A percentile compares a stretch with the other conserved stretches of the same genome.
phyloP scores from a whole-genome alignment of 495 filamentous ascomycete species.

The Melanomma pulvis-pyrius region DNA sequence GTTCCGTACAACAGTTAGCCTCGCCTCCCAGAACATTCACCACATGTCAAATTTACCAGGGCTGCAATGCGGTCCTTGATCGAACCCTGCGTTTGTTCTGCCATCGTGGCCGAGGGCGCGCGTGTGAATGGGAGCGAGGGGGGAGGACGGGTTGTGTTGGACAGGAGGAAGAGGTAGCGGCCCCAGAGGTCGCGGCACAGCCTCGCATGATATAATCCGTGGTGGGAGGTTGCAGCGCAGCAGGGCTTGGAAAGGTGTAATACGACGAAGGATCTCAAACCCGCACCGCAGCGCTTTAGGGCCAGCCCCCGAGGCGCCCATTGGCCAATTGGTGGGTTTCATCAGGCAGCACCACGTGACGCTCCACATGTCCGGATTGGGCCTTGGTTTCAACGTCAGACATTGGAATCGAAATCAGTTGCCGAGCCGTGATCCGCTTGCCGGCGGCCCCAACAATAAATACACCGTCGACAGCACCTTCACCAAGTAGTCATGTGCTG shows the following conservation, averaged over 20 bases:
- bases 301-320: not conserved
- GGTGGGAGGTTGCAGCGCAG: not conserved
- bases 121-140: not conserved
- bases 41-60: conserved; percentile 56
- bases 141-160: not conserved
- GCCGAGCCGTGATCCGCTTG: not conserved
- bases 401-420: not conserved
- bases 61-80: conserved; percentile 65
- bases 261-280: conserved; percentile 5
- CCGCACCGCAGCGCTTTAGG: not conserved
- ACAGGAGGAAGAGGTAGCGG: not conserved
- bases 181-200: conserved; percentile 10
- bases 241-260: not conserved
- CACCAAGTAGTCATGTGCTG: no score
- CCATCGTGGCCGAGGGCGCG: conserved; percentile 2
- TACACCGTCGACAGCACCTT: no score
- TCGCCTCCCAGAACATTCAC: no score
- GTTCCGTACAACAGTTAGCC: no score
- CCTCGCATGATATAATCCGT: conserved; percentile 18
- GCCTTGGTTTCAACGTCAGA: not conserved
- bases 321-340: not conserved
- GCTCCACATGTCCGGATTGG: not conserved
- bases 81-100: not conserved
- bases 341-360: conserved; percentile 1
- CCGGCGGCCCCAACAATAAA: no score